Conservation (phyloP, 108 stramenopile species). For the Nannochloropsis salina region DNA sequence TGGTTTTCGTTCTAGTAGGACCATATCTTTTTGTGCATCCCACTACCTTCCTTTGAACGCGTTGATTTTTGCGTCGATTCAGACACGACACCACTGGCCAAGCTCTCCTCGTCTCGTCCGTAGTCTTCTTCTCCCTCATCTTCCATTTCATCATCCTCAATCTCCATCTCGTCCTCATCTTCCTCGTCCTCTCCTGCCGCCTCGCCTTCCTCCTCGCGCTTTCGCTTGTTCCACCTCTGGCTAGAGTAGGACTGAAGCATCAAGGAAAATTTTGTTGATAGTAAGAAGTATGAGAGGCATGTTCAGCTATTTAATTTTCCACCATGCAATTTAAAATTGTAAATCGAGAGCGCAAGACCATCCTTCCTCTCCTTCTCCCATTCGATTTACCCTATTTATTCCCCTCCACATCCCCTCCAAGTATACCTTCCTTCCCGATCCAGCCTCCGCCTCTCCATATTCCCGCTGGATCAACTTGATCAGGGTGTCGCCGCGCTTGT, state of each 20-base stretch:
- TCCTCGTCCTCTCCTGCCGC: background rate
- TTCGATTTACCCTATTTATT: background rate
- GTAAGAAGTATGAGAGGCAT: background rate
- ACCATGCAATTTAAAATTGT: background rate
- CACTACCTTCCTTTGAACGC: background rate
- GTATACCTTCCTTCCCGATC: constrained; percentile 5
- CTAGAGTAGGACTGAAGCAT: background rate
- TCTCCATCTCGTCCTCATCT: background rate
- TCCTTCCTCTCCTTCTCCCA: background rate
- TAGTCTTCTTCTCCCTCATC: background rate
- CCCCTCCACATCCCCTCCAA: background rate
- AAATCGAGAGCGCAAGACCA: background rate
- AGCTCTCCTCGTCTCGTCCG: background rate
- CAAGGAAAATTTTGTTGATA: background rate
- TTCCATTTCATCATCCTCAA: background rate
- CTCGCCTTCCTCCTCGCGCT: constrained; percentile 1
- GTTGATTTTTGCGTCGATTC: background rate
- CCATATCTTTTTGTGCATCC: background rate
- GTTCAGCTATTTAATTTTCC: too few relatives aligned
- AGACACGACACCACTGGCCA: background rate
- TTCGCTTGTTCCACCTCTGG: background rate
- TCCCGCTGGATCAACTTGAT: constrained; percentile 57
- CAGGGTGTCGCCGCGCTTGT: constrained; percentile 73
- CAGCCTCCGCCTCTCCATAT: constrained; percentile 40
- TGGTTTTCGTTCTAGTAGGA: too few relatives aligned